A percentile compares a stretch with the other conserved stretches of the same genome.
These are phyloP conservation scores for Asterochloris sp. DNA, from an alignment of 139 green algal genomes.

Conservation along the genomic window DNA sequence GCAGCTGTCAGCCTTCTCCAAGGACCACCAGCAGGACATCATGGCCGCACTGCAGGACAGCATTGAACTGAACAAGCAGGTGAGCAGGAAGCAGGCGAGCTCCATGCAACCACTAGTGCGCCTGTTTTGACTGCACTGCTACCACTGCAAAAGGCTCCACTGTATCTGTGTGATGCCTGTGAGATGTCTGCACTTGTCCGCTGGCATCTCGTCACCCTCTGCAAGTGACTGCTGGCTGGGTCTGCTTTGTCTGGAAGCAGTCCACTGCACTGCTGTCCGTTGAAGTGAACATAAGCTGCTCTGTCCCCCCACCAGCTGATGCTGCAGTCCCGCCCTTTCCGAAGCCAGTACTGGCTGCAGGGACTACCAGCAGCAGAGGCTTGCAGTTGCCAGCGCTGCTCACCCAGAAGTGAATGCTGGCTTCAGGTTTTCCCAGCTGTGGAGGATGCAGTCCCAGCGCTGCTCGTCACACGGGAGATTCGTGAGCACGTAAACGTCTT, in stretches of 20 bases:
- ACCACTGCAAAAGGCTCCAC: too few species aligned
- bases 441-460: conserved; percentile 21
- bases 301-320: neutral
- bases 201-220: neutral
- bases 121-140: neutral
- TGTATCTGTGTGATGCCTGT: neutral
- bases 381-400: neutral
- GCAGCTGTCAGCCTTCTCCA: conserved; percentile 19
- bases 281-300: neutral
- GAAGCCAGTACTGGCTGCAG: neutral
- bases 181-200: neutral
- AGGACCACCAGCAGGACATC: conserved; percentile 39
- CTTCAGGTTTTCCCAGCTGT: neutral
- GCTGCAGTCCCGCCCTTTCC: neutral
- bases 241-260: neutral
- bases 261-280: neutral
- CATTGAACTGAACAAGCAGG: neutral
- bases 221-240: neutral
- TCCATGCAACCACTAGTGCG: neutral
- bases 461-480: conserved; percentile 36
- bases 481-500: conserved; percentile 40
- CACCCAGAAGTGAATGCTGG: neutral
- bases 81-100: neutral
- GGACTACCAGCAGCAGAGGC: neutral
- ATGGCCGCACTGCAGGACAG: conserved; percentile 18